phyloP scores from a whole-genome alignment of 345 rosid species.

The Gossypium mustelinum region DNA sequence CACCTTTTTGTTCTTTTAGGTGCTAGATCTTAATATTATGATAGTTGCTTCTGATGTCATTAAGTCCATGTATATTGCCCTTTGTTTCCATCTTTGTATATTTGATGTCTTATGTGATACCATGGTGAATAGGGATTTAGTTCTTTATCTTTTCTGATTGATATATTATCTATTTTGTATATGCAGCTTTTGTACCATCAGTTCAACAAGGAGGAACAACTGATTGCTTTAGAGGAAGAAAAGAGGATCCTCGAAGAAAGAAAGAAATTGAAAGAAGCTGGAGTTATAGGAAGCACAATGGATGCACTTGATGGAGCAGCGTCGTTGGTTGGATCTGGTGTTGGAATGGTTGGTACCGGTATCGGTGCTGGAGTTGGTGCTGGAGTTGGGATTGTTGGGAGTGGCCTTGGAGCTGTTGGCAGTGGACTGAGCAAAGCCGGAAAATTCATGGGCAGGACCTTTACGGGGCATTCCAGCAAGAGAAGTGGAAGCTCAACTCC shows the following conservation, averaged over 20 bases:
- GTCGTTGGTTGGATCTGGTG: slow-evolving; percentile 60
- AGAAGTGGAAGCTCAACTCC: slow-evolving; percentile 65
- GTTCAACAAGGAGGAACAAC: slow-evolving; percentile 82
- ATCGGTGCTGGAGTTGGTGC: slow-evolving; percentile 64
- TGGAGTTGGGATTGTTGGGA: slow-evolving; percentile 68
- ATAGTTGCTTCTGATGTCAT: not conserved
- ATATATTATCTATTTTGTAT: not conserved
- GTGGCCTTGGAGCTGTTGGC: slow-evolving; percentile 73
- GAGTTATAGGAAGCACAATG: slow-evolving; percentile 92
- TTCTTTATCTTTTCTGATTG: not conserved
- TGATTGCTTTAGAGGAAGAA: slow-evolving; percentile 80
- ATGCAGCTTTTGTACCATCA: slow-evolving; percentile 62
- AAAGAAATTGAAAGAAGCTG: slow-evolving; percentile 79
- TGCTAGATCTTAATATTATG: not conserved
- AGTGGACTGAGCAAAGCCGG: slow-evolving; percentile 84
- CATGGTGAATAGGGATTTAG: slow-evolving; percentile 5
- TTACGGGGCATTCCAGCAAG: slow-evolving; percentile 57
- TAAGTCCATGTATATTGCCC: not conserved
- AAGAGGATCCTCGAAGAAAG: slow-evolving; percentile 81
- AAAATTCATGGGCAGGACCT: slow-evolving; percentile 75
- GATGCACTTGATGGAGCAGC: slow-evolving; percentile 76
- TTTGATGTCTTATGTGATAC: not conserved
- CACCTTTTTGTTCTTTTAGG: not conserved
- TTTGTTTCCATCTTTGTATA: not conserved
- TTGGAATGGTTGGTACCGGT: slow-evolving; percentile 63